These are phyloP conservation scores for Mortierella sp. DNA, from an alignment of 371 early-diverging fungal genomes.

Conservation along the genomic window DNA sequence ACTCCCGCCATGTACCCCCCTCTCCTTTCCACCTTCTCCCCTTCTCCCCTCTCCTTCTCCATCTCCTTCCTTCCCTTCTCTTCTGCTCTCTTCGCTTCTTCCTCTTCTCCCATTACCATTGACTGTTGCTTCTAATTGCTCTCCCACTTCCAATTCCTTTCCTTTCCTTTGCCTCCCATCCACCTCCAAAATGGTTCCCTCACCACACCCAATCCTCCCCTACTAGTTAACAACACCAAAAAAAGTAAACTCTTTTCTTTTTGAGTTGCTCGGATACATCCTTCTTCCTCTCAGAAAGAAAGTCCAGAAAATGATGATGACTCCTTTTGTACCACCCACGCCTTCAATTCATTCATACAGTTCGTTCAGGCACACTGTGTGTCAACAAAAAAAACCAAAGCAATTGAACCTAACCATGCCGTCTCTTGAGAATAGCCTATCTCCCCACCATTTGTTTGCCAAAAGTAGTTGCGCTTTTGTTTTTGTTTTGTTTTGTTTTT, in stretches of 20 bases:
- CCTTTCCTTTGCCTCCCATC: background rate
- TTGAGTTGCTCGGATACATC: background rate
- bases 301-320: background rate
- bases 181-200: no score
- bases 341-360: background rate
- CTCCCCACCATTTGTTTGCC: background rate
- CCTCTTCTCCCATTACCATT: background rate
- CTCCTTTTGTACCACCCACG: background rate
- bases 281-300: background rate
- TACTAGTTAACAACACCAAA: background rate
- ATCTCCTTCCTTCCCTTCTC: background rate
- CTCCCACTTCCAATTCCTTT: background rate
- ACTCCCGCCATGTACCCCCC: background rate
- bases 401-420: constrained; percentile 1
- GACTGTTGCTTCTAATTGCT: background rate
- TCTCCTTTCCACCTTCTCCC: background rate
- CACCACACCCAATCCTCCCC: background rate
- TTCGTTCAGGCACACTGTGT: background rate
- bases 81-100: background rate
- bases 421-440: background rate
- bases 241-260: background rate
- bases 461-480: background rate
- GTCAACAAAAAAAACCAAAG: background rate
- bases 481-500: no score
- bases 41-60: background rate